Conservation (phyloP, 192 early-diverging fungal genomes). For the Coemansia sp. region DNA sequence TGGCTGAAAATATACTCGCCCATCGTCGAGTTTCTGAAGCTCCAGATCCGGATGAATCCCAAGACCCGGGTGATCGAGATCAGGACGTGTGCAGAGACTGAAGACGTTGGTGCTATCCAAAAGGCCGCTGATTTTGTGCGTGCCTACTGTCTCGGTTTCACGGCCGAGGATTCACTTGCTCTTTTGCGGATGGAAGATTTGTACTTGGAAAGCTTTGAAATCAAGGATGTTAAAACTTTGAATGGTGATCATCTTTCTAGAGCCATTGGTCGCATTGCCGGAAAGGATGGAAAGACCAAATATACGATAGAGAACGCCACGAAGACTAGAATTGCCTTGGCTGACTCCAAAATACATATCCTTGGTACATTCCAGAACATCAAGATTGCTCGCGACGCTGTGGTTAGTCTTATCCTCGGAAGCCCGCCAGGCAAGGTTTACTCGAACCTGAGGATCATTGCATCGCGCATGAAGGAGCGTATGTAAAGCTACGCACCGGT, state of each 20-base stretch:
- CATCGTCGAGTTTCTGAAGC: conserved; percentile 90
- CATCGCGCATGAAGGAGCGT: conserved; percentile 91
- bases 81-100: conserved; percentile 79
- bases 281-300: conserved; percentile 96
- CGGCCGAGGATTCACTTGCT: conserved; percentile 91
- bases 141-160: conserved; percentile 92
- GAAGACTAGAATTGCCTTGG: conserved; percentile 93
- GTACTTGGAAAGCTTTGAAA: conserved; percentile 94
- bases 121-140: conserved; percentile 96
- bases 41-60: conserved; percentile 95
- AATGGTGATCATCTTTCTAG: conserved; percentile 94
- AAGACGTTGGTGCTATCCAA: conserved; percentile 87
- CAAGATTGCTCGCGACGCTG: conserved; percentile 91
- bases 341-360: conserved; percentile 96
- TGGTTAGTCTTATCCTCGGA: conserved; percentile 89
- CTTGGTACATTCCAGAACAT: conserved; percentile 97
- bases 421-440: conserved; percentile 97
- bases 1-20: conserved; percentile 98
- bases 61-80: conserved; percentile 89
- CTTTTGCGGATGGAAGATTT: conserved; percentile 95
- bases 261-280: conserved; percentile 97
- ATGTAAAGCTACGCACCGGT: conserved; percentile 45
- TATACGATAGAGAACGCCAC: conserved; percentile 97
- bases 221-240: conserved; percentile 97
- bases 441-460: conserved; percentile 80